phyloP scores from a whole-genome alignment of 2,329 filamentous ascomycete species.

The Phyllosticta capitalensis region DNA sequence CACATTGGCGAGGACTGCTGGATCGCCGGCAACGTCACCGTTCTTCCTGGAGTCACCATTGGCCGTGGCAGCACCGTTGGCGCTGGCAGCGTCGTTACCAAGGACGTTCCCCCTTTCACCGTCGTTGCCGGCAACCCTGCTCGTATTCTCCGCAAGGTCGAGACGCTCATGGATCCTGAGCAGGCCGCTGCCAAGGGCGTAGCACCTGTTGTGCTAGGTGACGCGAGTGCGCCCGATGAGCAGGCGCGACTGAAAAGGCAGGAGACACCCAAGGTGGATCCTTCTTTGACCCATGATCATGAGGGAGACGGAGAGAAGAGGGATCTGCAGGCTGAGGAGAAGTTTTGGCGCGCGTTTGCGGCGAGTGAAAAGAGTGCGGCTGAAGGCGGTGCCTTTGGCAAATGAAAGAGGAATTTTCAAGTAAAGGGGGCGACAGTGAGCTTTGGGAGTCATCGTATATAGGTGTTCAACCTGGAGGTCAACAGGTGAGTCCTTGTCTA shows the following conservation, averaged over 20 bases:
- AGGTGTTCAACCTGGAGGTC: no score
- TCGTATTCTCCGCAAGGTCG: slow-evolving; percentile 41
- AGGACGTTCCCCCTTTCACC: slow-evolving; percentile 55
- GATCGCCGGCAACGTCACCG: slow-evolving; percentile 41
- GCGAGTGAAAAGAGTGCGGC: slow-evolving; percentile 5
- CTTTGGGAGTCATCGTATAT: no score
- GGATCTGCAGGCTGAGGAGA: neutral
- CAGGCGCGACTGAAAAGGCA: neutral
- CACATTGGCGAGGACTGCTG: slow-evolving; percentile 66
- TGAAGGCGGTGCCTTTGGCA: neutral
- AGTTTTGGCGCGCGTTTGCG: slow-evolving; percentile 8
- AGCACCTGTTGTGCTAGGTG: slow-evolving; percentile 20
- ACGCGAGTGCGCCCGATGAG: neutral
- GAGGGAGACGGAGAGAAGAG: slow-evolving; percentile 1
- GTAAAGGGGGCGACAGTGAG: neutral
- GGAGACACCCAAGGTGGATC: neutral
- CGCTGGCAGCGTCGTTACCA: slow-evolving; percentile 76
- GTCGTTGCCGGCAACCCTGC: slow-evolving; percentile 61
- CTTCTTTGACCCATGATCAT: neutral
- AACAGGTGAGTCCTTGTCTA: no score
- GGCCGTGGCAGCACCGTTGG: slow-evolving; percentile 66
- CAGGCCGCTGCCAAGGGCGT: slow-evolving; percentile 54
- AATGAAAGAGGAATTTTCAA: neutral
- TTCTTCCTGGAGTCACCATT: slow-evolving; percentile 70
- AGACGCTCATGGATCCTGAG: slow-evolving; percentile 38